Conservation (phyloP, 2,329 filamentous ascomycete genomes). For the Emergomyces pasteurianus region DNA sequence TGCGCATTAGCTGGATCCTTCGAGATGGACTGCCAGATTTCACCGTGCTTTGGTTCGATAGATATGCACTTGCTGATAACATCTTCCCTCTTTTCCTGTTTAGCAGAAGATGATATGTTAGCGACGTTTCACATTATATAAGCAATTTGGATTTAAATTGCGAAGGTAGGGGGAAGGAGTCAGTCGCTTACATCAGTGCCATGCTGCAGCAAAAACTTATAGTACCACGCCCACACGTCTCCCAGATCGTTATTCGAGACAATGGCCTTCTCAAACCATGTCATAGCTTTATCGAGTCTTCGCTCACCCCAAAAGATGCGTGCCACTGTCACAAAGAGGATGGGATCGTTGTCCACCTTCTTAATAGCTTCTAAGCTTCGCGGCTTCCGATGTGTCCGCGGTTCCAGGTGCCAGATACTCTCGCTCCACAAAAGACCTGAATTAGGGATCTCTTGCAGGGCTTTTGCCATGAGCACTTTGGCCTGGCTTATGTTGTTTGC, state of each 20-base stretch:
- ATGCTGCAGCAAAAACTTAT: conserved; percentile 83
- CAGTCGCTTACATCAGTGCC: conserved; percentile 55
- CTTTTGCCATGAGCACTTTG: conserved; percentile 84
- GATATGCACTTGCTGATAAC: conserved; percentile 68
- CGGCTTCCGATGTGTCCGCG: conserved; percentile 83
- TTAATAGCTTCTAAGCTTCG: conserved; percentile 89
- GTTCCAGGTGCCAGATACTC: conserved; percentile 88
- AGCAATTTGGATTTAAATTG: neutral
- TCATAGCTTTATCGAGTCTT: conserved; percentile 82
- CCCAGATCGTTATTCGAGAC: conserved; percentile 75
- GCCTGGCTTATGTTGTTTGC: conserved; percentile 75
- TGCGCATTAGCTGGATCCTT: conserved; percentile 77
- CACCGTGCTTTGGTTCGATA: conserved; percentile 83
- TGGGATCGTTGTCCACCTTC: conserved; percentile 85
- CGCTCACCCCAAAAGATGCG: conserved; percentile 94
- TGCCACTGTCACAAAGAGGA: conserved; percentile 81
- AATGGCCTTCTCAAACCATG: conserved; percentile 95
- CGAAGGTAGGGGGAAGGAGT: neutral
- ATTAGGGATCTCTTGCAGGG: conserved; percentile 79
- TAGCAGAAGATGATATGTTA: neutral
- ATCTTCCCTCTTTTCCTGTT: conserved; percentile 69
- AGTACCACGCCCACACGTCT: conserved; percentile 98
- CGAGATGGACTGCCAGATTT: conserved; percentile 74
- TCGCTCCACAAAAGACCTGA: conserved; percentile 86
- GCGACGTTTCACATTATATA: neutral